A percentile compares a stretch with the other conserved stretches of the same genome.
Evolutionary conservation across 768 basidiomycete genomes (phyloP).

Genomic region (Dacryopinax spathularia): DNA sequence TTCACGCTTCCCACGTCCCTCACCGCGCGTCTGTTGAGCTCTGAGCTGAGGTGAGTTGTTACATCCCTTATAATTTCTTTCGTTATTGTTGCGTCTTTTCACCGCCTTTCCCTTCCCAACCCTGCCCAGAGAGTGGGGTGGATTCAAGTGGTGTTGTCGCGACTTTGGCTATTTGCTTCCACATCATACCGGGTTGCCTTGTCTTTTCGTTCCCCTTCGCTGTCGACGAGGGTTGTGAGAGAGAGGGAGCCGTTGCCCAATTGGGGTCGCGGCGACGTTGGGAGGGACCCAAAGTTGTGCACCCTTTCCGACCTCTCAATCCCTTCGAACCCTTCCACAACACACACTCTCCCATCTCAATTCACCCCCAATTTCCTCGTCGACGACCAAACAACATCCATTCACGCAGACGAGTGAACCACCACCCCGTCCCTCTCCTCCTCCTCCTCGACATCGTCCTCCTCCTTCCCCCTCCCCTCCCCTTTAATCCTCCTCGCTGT

Average conservation of each 20-base stretch:
- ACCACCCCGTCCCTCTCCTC: conserved; percentile 8
- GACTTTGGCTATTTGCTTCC: no score
- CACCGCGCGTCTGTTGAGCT: neutral
- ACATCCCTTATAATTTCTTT: neutral
- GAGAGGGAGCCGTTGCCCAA: neutral
- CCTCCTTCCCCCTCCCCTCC: conserved; percentile 11
- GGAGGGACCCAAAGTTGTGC: no score
- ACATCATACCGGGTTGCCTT: no score
- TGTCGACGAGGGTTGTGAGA: neutral
- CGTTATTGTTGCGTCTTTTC: neutral
- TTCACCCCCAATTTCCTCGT: neutral
- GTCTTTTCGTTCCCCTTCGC: neutral
- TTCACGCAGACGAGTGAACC: conserved; percentile 9
- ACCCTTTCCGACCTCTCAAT: no score
- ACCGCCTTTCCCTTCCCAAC: neutral
- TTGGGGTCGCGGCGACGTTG: neutral
- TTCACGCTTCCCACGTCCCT: neutral
- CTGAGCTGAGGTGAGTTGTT: no score
- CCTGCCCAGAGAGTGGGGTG: neutral
- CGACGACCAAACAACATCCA: neutral
- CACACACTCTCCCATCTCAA: no score
- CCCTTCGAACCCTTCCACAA: no score
- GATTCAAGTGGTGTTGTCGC: no score
- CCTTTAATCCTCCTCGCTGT: conserved; percentile 8
- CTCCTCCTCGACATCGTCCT: conserved; percentile 7